phyloP scores from a whole-genome alignment of 768 basidiomycete species.

The Mycena sanguinolenta region DNA sequence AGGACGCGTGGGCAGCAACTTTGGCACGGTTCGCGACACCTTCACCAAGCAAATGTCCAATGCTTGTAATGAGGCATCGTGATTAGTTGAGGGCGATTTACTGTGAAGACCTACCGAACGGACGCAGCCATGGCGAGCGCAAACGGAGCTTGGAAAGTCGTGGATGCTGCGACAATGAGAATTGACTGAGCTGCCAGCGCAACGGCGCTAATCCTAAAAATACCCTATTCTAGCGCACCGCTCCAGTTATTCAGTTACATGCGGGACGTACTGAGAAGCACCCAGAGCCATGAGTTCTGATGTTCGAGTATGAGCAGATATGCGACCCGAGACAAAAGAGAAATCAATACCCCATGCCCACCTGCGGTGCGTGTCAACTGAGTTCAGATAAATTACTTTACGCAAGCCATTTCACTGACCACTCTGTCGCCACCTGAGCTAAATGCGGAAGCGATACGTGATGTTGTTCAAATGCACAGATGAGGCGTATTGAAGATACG shows the following conservation, averaged over 20 bases:
- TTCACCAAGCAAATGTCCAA: constrained; percentile 8
- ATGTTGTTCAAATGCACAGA: too few species aligned
- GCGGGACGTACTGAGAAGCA: not conserved
- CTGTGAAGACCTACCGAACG: not conserved
- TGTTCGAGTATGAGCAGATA: not conserved
- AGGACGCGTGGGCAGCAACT: not conserved
- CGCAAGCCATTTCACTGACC: not conserved
- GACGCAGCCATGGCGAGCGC: not conserved
- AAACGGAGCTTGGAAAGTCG: not conserved
- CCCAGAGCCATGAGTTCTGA: constrained; percentile 1
- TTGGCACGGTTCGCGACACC: not conserved
- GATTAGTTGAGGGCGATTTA: not conserved
- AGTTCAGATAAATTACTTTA: not conserved
- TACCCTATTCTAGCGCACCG: not conserved
- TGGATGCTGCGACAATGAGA: not conserved
- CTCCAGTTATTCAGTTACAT: too few species aligned
- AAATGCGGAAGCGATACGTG: not conserved
- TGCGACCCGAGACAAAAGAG: not conserved
- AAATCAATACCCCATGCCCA: not conserved
- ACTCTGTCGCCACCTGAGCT: constrained; percentile 2
- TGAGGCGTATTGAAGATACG: not conserved
- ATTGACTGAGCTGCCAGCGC: constrained; percentile 1
- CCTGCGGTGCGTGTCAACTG: not conserved
- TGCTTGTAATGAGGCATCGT: not conserved
- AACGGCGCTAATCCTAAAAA: not conserved